These are phyloP conservation scores for Striga hermonthica DNA, from an alignment of 305 asterid species.

Conservation along the genomic window DNA sequence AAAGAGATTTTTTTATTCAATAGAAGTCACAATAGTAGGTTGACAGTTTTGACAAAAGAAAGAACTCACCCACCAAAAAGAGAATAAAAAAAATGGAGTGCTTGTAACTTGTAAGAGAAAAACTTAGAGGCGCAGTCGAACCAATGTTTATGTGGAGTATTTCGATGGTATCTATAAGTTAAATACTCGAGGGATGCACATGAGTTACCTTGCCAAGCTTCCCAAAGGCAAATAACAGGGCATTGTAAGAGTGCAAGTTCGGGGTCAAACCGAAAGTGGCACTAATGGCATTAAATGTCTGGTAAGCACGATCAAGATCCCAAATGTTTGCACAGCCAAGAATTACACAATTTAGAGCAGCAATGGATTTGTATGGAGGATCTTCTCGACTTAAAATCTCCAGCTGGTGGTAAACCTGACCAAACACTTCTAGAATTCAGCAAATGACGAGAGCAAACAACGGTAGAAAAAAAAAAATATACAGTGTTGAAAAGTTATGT, in stretches of 20 bases:
- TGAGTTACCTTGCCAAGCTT: conserved; percentile 69
- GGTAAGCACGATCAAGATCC: conserved; percentile 96
- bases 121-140: not conserved
- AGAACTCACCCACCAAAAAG: not conserved
- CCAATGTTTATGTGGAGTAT: conserved; percentile 19
- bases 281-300: conserved; percentile 66
- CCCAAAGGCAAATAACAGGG: conserved; percentile 76
- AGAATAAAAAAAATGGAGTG: not conserved
- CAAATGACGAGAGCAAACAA: conserved; percentile 14
- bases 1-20: conserved; percentile 24
- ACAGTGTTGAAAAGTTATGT: not conserved
- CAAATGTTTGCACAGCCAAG: conserved; percentile 92
- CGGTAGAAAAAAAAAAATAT: not conserved
- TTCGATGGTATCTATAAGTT: not conserved
- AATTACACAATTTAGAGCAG: conserved; percentile 78
- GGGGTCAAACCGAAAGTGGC: conserved; percentile 68
- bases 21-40: not conserved
- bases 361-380: conserved; percentile 76
- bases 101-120: not conserved
- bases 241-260: conserved; percentile 79
- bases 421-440: conserved; percentile 31
- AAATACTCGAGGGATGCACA: conserved; percentile 9
- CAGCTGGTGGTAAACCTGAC: conserved; percentile 87
- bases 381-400: conserved; percentile 67
- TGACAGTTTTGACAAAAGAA: not conserved